A percentile compares a stretch with the other conserved stretches of the same genome.
Conservation (phyloP, 345 rosid species). For the Pseudoturritis turrita region DNA sequence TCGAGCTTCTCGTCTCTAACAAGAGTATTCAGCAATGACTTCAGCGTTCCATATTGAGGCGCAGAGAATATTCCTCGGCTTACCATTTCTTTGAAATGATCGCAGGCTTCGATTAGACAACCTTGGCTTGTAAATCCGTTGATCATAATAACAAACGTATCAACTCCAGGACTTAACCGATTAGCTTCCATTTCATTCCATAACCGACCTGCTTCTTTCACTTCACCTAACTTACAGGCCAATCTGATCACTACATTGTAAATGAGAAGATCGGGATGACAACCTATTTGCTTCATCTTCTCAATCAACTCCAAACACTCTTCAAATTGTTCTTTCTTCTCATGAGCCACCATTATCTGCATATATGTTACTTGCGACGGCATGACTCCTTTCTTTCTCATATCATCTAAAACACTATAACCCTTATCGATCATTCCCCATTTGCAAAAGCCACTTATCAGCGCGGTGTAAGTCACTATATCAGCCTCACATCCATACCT, state of each 20-base stretch:
- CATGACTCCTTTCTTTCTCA: conserved; percentile 51
- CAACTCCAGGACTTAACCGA: conserved; percentile 74
- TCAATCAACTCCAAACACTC: conserved; percentile 64
- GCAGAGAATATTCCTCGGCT: conserved; percentile 67
- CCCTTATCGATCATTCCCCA: conserved; percentile 64
- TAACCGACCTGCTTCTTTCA: conserved; percentile 50
- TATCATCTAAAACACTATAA: conserved; percentile 55
- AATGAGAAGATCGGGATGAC: conserved; percentile 53
- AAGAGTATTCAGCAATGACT: conserved; percentile 61
- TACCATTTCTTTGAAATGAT: conserved; percentile 80
- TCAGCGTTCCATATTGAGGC: conserved; percentile 78
- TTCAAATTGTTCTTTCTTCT: conserved; percentile 79
- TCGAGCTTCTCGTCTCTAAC: conserved; percentile 75
- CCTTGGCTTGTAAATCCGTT: conserved; percentile 75
- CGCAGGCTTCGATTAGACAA: conserved; percentile 59
- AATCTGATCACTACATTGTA: conserved; percentile 72
- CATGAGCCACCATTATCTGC: conserved; percentile 86
- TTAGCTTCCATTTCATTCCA: conserved; percentile 83
- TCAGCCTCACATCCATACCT: conserved; percentile 72
- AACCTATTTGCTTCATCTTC: conserved; percentile 59
- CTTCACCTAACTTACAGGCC: conserved; percentile 78
- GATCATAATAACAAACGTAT: conserved; percentile 66
- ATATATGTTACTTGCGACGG: conserved; percentile 64
- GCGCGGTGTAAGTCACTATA: conserved; percentile 60
- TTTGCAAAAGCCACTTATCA: conserved; percentile 87